Conservation (phyloP, 1,284 basidiomycete species). For the Blastosporella zonata region DNA sequence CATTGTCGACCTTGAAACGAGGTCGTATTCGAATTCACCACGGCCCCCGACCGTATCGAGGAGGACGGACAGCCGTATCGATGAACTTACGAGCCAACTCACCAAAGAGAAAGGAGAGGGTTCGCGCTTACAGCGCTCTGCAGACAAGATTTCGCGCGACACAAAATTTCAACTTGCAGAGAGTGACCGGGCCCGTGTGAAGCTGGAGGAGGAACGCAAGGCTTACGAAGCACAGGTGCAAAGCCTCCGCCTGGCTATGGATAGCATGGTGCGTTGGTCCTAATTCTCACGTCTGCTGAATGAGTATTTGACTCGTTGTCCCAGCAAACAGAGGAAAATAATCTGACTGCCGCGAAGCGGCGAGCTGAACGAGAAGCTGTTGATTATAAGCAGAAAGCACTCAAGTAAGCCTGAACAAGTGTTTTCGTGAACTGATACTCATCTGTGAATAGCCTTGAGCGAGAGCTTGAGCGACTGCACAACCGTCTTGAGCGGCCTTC, state of each 20-base stretch:
- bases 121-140: slow-evolving; percentile 44
- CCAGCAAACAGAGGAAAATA: slow-evolving; percentile 70
- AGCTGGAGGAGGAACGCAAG: slow-evolving; percentile 65
- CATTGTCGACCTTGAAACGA: slow-evolving; percentile 79
- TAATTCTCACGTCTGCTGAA: background rate
- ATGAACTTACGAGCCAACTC: slow-evolving; percentile 68
- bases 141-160: slow-evolving; percentile 54
- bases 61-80: slow-evolving; percentile 64
- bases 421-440: slow-evolving; percentile 3
- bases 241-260: slow-evolving; percentile 55
- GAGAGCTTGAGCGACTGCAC: slow-evolving; percentile 69
- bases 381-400: slow-evolving; percentile 67
- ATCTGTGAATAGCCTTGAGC: slow-evolving; percentile 49
- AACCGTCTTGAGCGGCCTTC: slow-evolving; percentile 54
- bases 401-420: slow-evolving; percentile 50
- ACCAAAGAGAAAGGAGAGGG: slow-evolving; percentile 47
- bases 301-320: slow-evolving; percentile 3
- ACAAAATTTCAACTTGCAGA: slow-evolving; percentile 54
- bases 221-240: slow-evolving; percentile 56
- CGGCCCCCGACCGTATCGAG: slow-evolving; percentile 52
- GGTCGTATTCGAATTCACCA: slow-evolving; percentile 65
- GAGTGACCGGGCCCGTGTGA: slow-evolving; percentile 54
- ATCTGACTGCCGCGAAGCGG: slow-evolving; percentile 67
- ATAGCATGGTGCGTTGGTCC: slow-evolving; percentile 40
- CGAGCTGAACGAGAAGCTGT: slow-evolving; percentile 72